Conservation (phyloP, 2,329 filamentous ascomycete genomes). For the Curvularia lunata region DNA sequence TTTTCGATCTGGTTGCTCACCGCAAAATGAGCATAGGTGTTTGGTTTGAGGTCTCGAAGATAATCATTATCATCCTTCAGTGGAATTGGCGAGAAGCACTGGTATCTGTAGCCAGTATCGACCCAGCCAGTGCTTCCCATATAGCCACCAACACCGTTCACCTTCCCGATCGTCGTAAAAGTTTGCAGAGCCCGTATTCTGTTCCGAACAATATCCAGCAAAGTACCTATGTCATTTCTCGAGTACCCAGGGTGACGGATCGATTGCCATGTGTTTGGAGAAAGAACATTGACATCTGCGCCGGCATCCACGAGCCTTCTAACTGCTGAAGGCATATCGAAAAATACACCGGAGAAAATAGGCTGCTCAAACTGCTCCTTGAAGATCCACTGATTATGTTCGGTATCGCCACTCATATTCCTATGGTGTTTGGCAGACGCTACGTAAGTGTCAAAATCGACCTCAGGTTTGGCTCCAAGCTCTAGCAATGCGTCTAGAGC, state of each 20-base stretch:
- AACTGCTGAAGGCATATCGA: constrained; percentile 60
- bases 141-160: constrained; percentile 1
- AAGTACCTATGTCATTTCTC: constrained; percentile 52
- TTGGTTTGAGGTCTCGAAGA: constrained; percentile 57
- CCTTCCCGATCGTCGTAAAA: constrained; percentile 17
- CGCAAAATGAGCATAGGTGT: constrained; percentile 66
- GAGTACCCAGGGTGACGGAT: constrained; percentile 33
- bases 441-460: constrained; percentile 66
- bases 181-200: constrained; percentile 53
- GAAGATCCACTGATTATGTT: constrained; percentile 60
- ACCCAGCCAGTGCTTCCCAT: constrained; percentile 7
- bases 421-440: constrained; percentile 60
- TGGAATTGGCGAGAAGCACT: constrained; percentile 14
- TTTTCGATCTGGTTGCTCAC: constrained; percentile 52
- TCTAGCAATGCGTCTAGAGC: constrained; percentile 59
- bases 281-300: constrained; percentile 69
- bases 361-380: constrained; percentile 64
- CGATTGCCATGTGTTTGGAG: constrained; percentile 45
- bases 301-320: constrained; percentile 67
- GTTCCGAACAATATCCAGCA: constrained; percentile 66
- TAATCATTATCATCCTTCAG: constrained; percentile 57
- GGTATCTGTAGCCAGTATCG: neutral
- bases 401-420: constrained; percentile 46
- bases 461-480: constrained; percentile 59
- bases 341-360: constrained; percentile 65